phyloP scores from a whole-genome alignment of 2,329 filamentous ascomycete genomes.

The Sarocladium strictum region DNA sequence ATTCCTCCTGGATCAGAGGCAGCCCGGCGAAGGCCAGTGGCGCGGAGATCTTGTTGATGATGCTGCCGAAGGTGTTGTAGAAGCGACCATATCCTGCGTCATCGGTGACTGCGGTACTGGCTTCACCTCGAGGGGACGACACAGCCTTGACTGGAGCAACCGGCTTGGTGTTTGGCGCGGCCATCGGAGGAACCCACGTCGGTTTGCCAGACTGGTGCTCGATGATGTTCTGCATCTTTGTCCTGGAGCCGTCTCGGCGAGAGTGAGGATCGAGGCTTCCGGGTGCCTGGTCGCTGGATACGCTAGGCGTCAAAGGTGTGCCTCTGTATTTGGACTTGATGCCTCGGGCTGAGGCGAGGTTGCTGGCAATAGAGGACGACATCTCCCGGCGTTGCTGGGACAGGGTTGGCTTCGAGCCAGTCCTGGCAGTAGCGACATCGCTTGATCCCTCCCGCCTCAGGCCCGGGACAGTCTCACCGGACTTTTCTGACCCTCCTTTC shows the following conservation, averaged over 20 bases:
- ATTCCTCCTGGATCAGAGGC: conserved; percentile 59
- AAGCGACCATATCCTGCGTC: conserved; percentile 87
- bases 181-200: conserved; percentile 42
- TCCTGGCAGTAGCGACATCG: conserved; percentile 15
- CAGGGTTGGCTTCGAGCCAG: conserved; percentile 22
- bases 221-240: conserved; percentile 51
- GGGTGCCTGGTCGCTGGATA: conserved; percentile 68
- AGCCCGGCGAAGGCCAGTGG: conserved; percentile 90
- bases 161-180: neutral
- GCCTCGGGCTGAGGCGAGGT: conserved; percentile 77
- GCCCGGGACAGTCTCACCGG: conserved; percentile 16
- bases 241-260: conserved; percentile 41
- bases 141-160: conserved; percentile 7
- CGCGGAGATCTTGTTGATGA: conserved; percentile 84
- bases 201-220: conserved; percentile 47
- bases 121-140: conserved; percentile 21
- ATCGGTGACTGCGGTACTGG: conserved; percentile 21
- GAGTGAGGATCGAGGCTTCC: conserved; percentile 59
- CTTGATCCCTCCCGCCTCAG: conserved; percentile 5
- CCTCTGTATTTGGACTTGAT: conserved; percentile 59
- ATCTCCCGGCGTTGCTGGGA: conserved; percentile 50
- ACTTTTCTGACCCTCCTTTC: conserved; percentile 18
- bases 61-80: conserved; percentile 83
- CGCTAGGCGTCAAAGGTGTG: conserved; percentile 63
- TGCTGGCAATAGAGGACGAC: conserved; percentile 80